Base-by-base conservation (phyloP, 2,329 filamentous ascomycete genomes). In the Venturiaceae sp. region DNA sequence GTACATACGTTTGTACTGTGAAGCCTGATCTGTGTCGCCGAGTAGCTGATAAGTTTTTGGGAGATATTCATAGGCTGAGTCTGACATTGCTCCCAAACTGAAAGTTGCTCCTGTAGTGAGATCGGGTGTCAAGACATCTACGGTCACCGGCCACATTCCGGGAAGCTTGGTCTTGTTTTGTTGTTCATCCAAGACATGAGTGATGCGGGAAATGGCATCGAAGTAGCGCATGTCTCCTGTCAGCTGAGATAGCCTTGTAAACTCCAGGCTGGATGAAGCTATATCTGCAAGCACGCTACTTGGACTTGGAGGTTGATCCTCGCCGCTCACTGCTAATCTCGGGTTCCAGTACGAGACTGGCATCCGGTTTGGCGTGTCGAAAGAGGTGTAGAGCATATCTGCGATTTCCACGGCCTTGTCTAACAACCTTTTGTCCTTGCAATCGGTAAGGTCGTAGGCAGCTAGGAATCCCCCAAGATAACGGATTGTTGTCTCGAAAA, bases 281-380 rank as follows among this genome's bases (percentile, higher is more conserved):
- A 94, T 71, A 71, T 94, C 89, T 62, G 80, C 83, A 64, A 87
- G 34, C 9, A 41, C 16, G 8, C 65, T 65, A 28, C 62, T 64
- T 5, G 65, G 67, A 47, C 62, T 64, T 21, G 65, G 62, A 52
- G 65, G 61, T 14, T 59, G 53, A 46, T 62, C 57, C 66, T 81
- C 63, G 86, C 88, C 65, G n/a, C n/a, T n/a, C 88, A 96, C 62
- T 3, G 61, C 66, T 1, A 36, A 66, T 19, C 60, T 30, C 11
- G 37, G n/a, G 23, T 80, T 76, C 72, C 92, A 95, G 71, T 86
- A 91, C 5, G 90, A 80, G 5, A 90, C 74, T 2, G 92, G 92
- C 89, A 97, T 95, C 64, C 90, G 84, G 70, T 97, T 96, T 0
- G 92, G 92, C 0, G 92, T 96, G 71, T 95, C 90, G 66, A 95